These are phyloP conservation scores for Penicillium polonicum DNA, from an alignment of 2,329 filamentous ascomycete species.

Conservation along the genomic window DNA sequence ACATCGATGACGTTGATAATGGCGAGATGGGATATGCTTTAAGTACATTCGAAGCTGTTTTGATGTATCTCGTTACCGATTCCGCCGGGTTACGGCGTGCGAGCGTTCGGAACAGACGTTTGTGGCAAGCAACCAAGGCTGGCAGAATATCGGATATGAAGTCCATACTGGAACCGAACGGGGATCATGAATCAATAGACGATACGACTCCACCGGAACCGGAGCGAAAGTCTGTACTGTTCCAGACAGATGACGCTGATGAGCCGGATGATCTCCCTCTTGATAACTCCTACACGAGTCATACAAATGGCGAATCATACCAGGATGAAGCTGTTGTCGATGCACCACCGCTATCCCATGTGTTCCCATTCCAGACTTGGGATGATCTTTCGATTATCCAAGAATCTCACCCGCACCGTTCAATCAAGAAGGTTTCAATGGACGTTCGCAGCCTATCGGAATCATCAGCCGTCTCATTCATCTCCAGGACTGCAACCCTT, in stretches of 20 bases:
- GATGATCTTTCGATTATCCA: constrained; percentile 45
- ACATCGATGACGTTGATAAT: constrained; percentile 94
- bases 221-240: constrained; percentile 29
- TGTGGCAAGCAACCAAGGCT: constrained; percentile 84
- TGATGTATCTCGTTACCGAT: constrained; percentile 81
- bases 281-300: constrained; percentile 25
- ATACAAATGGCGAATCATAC: constrained; percentile 17
- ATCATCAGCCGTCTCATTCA: constrained; percentile 78
- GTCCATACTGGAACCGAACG: constrained; percentile 73
- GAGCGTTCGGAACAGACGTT: constrained; percentile 76
- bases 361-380: constrained; percentile 83
- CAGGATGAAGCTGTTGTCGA: constrained; percentile 24
- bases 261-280: constrained; percentile 24
- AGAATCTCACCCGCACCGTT: constrained; percentile 46
- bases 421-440: constrained; percentile 80
- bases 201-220: constrained; percentile 42
- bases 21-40: constrained; percentile 95
- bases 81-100: constrained; percentile 78
- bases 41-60: constrained; percentile 91
- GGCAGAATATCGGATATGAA: constrained; percentile 74
- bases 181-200: constrained; percentile 42
- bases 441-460: constrained; percentile 85
- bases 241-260: constrained; percentile 39
- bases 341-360: constrained; percentile 64
- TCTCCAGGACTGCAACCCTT: constrained; percentile 75